A percentile compares a stretch with the other conserved stretches of the same genome.
Evolutionary conservation across 345 rosid genomes (phyloP).

Genomic region (Streptanthus diversifolius): DNA sequence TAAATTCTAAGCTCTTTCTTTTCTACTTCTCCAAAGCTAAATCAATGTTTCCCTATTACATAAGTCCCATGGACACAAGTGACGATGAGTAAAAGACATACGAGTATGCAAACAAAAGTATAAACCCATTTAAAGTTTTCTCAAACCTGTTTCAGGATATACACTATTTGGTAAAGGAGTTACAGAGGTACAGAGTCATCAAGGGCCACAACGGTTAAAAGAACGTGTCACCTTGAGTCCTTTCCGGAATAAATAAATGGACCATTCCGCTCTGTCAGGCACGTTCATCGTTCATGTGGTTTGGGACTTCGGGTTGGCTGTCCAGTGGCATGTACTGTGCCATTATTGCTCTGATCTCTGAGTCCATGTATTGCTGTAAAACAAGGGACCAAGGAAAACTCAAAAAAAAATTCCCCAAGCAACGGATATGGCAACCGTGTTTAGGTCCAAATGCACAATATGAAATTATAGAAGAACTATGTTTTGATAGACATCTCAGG

Average conservation of each 20-base stretch:
- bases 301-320: conserved; percentile 70
- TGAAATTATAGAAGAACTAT: neutral
- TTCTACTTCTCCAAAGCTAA: conserved; percentile 11
- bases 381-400: conserved; percentile 2
- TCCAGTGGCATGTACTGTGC: conserved; percentile 98
- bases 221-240: conserved; percentile 22
- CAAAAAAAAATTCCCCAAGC: neutral
- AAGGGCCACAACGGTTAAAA: conserved; percentile 13
- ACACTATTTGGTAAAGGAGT: conserved; percentile 2
- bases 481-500: neutral
- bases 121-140: neutral
- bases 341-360: conserved; percentile 96
- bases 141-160: conserved; percentile 8
- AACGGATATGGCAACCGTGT: neutral
- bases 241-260: conserved; percentile 10
- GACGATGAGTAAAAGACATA: neutral
- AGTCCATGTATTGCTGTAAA: conserved; percentile 92
- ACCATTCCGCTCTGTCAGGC: conserved; percentile 37
- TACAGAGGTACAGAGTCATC: conserved; percentile 6
- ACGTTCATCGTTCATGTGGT: conserved; percentile 54
- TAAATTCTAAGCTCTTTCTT: neutral
- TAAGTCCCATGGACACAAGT: conserved; percentile 1
- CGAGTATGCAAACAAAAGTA: neutral
- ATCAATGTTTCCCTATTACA: conserved; percentile 17
- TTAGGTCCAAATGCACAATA: neutral